These are phyloP conservation scores for Daldinia grandis DNA, from an alignment of 495 filamentous ascomycete genomes.

Conservation along the genomic window DNA sequence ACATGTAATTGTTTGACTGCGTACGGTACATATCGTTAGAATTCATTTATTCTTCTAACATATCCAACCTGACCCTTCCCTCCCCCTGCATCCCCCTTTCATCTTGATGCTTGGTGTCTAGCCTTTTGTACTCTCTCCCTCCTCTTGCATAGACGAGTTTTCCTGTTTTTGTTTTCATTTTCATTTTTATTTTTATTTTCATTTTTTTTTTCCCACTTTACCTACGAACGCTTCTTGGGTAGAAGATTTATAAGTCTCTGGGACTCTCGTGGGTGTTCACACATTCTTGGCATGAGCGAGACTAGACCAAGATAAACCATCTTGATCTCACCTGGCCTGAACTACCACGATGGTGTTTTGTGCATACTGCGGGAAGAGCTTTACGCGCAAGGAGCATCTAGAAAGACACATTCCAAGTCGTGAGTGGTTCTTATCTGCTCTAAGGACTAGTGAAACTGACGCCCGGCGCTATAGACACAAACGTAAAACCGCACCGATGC, in stretches of 20 bases:
- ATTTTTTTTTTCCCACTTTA: constrained; percentile 1
- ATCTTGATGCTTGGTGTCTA: constrained; percentile 9
- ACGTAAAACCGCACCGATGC: constrained; percentile 71
- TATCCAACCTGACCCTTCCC: not conserved
- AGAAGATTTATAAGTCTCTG: not conserved
- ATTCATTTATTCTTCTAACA: constrained; percentile 15
- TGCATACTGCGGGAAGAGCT: constrained; percentile 69
- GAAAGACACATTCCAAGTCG: constrained; percentile 69
- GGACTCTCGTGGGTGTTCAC: not conserved
- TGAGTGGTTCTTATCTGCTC: constrained; percentile 48
- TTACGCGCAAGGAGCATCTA: constrained; percentile 72
- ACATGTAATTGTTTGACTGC: constrained; percentile 24
- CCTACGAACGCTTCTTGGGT: not conserved
- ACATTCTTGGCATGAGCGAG: constrained; percentile 18
- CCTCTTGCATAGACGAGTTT: constrained; percentile 20
- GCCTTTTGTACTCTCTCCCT: not conserved
- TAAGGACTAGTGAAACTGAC: constrained; percentile 38
- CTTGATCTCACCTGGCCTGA: constrained; percentile 1
- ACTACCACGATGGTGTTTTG: constrained; percentile 61
- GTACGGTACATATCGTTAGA: constrained; percentile 19
- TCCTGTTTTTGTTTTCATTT: not conserved
- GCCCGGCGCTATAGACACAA: constrained; percentile 59
- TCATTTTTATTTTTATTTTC: not conserved
- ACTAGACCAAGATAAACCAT: constrained; percentile 10
- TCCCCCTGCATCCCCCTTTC: constrained; percentile 2